Base-by-base conservation (phyloP, 805 yeast species). In the Barnettozyma siamensis region DNA sequence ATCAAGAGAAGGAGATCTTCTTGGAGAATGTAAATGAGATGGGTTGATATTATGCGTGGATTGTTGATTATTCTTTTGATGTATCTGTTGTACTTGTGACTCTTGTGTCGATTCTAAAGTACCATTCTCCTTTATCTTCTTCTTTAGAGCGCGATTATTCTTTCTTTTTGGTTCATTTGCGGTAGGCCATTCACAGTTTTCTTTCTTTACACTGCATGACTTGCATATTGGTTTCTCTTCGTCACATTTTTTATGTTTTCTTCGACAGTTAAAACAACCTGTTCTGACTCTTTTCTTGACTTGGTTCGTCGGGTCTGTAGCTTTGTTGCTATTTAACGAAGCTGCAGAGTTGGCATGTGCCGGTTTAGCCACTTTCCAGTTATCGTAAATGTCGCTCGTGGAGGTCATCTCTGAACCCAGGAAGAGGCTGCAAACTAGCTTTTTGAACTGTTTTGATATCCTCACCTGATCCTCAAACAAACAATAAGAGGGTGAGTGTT, bases 241-340 rank as follows among this genome's bases (percentile, higher is more conserved):
- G 51, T 78, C 82, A 59, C 85, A 78, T 63, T 78, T 78, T 63
- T 80, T 70, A 61, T 80, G 80, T 51, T 83, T 70, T 47, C 73
- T 70, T 40, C 85, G 67, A 57, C 87, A 80, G 35, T 79, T 77
- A 45, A 77, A 64, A 51, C 83, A 78, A 10, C 78, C 78, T 5
- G 76, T 70, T 47, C 72, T 66, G 5, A 73, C 69, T 53, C 77
- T 58, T 46, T 64, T 58, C 33, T 24, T 33, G 6, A 15, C 28
- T 4, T 12, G 15, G 10, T 24, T 29, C 11, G 29, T 5, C 8
- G 36, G 24, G 1, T 4, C 16, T 13, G 26, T 9, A 26, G 13
- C 12, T 8, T 11, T 13, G 29, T 6, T 11, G 6, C 13, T 11
- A 5, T 8, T 11, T 13, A 13, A 26, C n/a, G 12, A 11, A 11